Evolutionary conservation across 345 rosid genomes (phyloP), one percentile per base, ranked within the genome.

Genomic region (Aurinia saxatilis): DNA sequence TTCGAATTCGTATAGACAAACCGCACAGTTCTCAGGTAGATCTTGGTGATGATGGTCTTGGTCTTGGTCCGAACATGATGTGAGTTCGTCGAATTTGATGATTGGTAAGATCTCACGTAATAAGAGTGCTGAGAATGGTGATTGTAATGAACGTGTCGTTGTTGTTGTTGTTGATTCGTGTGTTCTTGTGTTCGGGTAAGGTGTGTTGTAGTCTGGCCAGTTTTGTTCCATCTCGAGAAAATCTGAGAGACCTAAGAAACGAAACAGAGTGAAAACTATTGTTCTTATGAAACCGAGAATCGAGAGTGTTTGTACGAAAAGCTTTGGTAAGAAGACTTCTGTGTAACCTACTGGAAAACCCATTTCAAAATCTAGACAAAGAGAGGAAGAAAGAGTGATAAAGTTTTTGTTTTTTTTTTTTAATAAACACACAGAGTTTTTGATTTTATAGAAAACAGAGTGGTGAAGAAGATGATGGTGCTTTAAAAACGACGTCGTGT

Each of bases 311-410:
- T 79, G 90, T 10, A 91, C 87, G 52, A 88, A 84, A 15, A 84
- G 67, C 62, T 76, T 86, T 1, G 95, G 96, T 56, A 88, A 44
- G 71, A 79, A 81, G 5, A 86, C 85, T 50, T 91, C 90, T 3
- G 88, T 75, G 76, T 83, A 91, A 23, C 82, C 90, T 27, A 88
- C 82, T 7, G 98, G 92, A 63, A 88, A 91, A 2, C 98, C 98
- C 96, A 91, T 88, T 51, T n/a, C n/a, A n/a, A 59, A 17, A 53
- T 10, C 49, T 9, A 3, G 19, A 40, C 1, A 50, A 31, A 27
- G 7, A 48, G 44, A 52, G 25, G 41, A 39, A 56, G 49, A 57
- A 57, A 35, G 10, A 56, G 40, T 19, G 44, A 50, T 10, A 34
- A 47, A 50, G 54, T 33, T 17, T 46, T 44, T 56, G 1, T 15